Evolutionary conservation across 2,329 filamentous ascomycete genomes (phyloP).

Genomic region (Claviceps sp.): DNA sequence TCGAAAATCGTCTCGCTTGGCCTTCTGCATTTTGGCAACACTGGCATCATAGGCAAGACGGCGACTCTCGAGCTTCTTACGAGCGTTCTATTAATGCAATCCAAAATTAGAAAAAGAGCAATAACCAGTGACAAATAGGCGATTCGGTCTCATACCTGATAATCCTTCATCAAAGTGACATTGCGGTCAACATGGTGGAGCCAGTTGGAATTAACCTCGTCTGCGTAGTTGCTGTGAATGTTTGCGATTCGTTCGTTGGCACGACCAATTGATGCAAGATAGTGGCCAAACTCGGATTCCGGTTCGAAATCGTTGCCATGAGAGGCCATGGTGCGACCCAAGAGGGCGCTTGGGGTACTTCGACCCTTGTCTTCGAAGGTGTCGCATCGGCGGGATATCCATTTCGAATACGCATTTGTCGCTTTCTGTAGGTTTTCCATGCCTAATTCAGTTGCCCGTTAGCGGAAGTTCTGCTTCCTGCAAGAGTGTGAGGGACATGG

Average conservation of each 20-base stretch:
- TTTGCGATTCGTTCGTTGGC: conserved; percentile 80
- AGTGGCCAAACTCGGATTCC: conserved; percentile 83
- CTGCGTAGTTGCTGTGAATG: conserved; percentile 71
- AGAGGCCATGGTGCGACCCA: conserved; percentile 73
- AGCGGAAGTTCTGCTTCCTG: not conserved
- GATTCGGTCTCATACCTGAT: conserved; percentile 50
- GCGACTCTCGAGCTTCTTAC: conserved; percentile 87
- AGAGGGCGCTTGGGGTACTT: conserved; percentile 60
- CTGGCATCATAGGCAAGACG: conserved; percentile 85
- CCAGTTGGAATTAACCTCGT: conserved; percentile 69
- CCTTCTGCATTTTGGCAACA: conserved; percentile 80
- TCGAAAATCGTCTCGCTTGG: conserved; percentile 85
- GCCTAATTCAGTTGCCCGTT: conserved; percentile 34
- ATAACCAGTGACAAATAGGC: not conserved
- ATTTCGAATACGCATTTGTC: conserved; percentile 78
- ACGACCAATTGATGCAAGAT: conserved; percentile 63
- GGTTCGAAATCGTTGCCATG: conserved; percentile 89
- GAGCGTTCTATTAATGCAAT: conserved; percentile 38
- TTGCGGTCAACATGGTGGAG: conserved; percentile 83
- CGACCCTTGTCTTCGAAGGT: conserved; percentile 75
- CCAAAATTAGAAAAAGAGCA: not conserved
- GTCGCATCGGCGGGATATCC: conserved; percentile 71
- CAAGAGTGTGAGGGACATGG: too few relatives aligned
- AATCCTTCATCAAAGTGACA: conserved; percentile 92
- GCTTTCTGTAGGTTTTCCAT: conserved; percentile 83